Base-by-base conservation (phyloP, 2,329 filamentous ascomycete genomes). In the Neopestalotiopsis sp. region DNA sequence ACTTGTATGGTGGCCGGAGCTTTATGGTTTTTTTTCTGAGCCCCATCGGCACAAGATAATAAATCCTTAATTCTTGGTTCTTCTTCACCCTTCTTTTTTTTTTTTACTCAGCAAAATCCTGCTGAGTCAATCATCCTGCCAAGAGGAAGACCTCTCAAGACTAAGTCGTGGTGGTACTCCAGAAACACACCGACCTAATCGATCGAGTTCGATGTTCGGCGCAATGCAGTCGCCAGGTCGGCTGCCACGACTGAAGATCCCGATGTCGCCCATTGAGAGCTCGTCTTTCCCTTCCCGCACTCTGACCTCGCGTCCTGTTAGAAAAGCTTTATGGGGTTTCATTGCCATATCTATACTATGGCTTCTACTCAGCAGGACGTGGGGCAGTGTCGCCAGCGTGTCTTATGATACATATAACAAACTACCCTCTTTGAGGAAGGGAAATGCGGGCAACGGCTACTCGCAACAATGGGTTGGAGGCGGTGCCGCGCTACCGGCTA, bases 401-500 rank as follows among this genome's bases (percentile, higher is more conserved):
- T 38, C 58, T 34, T 67, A 67, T 40, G 58, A 63, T 58, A 49
- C 30, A n/a, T 73, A 74, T 65, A 71, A 69, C n/a, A 71, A 69
- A n/a, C 73, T 74, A n/a, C 70, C 70, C 28, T 57, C 72, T 4
- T 71, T 73, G 67, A 69, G 73, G 49, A 68, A 70, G 30, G 69
- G 45, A 20, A 52, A 52, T 20, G 45, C 45, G 7, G 45, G 70
- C n/a, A 60, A 65, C 24, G 69, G 67, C 65, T 71, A 67, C 13
- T 52, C 69, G 28, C 70, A 72, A 32, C 71, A 72, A 71, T 77
- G 75, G 75, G 70, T 74, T 6, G 71, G 71, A 24, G 74, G 73
- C n/a, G 72, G 72, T 14, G 69, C 72, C 30, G 71, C 70, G 13
- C 60, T 71, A 67, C 63, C 66, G 20, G 52, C 70, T 17, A 67